phyloP scores from a whole-genome alignment of 306 rosid genomes.

The Trifolium dubium region DNA sequence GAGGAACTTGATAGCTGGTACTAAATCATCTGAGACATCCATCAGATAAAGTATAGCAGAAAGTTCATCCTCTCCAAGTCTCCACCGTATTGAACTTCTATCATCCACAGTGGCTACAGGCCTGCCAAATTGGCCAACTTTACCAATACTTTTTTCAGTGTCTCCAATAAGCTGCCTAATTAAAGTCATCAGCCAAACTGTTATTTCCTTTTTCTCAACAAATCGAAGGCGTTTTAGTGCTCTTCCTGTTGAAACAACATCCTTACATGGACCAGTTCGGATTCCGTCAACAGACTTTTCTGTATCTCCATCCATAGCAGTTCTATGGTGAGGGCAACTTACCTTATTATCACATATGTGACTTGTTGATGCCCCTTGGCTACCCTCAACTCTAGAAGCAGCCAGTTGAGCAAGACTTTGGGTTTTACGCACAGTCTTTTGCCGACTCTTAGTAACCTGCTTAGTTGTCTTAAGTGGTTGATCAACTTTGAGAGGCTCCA shows the following conservation, averaged over 20 bases:
- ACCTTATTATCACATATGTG: constrained; percentile 85
- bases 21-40: constrained; percentile 81
- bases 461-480: constrained; percentile 67
- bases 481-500: constrained; percentile 71
- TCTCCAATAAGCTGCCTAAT: constrained; percentile 77
- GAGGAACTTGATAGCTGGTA: constrained; percentile 78
- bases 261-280: constrained; percentile 52
- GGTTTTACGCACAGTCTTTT: constrained; percentile 73
- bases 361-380: constrained; percentile 99
- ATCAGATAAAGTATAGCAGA: constrained; percentile 75
- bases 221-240: constrained; percentile 64
- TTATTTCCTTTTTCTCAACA: constrained; percentile 72
- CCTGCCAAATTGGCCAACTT: constrained; percentile 82
- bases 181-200: constrained; percentile 69
- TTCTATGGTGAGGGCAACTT: constrained; percentile 87
- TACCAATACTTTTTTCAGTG: constrained; percentile 64
- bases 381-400: constrained; percentile 89
- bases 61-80: constrained; percentile 88
- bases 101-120: constrained; percentile 63
- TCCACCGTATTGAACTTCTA: constrained; percentile 69
- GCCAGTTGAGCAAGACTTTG: constrained; percentile 89
- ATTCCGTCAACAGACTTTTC: constrained; percentile 56
- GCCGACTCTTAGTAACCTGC: constrained; percentile 80
- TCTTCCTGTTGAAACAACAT: constrained; percentile 74
- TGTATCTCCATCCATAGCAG: constrained; percentile 66